Percentiles rank a stretch among this genome's conserved stretches.
These are phyloP conservation scores for Puccinia novopanici DNA, from an alignment of 1,284 basidiomycete genomes.

Conservation along the genomic window DNA sequence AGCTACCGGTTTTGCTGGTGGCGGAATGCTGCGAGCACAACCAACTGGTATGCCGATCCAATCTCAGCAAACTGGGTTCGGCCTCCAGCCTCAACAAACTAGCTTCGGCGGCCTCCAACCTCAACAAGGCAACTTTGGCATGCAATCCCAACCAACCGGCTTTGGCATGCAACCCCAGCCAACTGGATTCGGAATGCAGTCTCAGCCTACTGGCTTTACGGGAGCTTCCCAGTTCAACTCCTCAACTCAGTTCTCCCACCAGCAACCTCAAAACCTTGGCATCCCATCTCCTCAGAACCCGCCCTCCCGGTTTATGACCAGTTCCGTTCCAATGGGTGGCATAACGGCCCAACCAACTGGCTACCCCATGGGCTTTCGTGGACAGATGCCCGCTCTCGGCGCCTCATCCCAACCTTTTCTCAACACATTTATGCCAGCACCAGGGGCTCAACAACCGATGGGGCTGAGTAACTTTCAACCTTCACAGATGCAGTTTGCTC, in stretches of 20 bases:
- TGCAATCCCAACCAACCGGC: slow-evolving; percentile 30
- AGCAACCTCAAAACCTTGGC: slow-evolving; percentile 28
- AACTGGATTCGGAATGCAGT: slow-evolving; percentile 45
- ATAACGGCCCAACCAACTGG: slow-evolving; percentile 44
- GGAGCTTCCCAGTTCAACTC: background rate
- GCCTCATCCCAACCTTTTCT: slow-evolving; percentile 50
- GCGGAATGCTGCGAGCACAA: slow-evolving; percentile 39
- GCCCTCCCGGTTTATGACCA: slow-evolving; percentile 29
- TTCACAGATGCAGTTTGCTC: slow-evolving; percentile 51
- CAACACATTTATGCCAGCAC: slow-evolving; percentile 50
- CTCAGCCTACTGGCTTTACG: slow-evolving; percentile 45
- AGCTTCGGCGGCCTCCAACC: slow-evolving; percentile 35
- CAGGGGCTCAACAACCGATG: slow-evolving; percentile 39
- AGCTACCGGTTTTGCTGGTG: slow-evolving; percentile 40
- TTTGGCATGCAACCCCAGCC: slow-evolving; percentile 34
- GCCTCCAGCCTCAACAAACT: slow-evolving; percentile 40
- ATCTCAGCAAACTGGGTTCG: slow-evolving; percentile 32
- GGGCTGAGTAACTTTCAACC: slow-evolving; percentile 41
- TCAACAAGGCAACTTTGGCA: slow-evolving; percentile 36
- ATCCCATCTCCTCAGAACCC: slow-evolving; percentile 11
- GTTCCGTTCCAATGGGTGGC: slow-evolving; percentile 7
- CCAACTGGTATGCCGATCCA: slow-evolving; percentile 34
- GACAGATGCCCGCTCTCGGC: slow-evolving; percentile 45
- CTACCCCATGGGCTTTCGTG: slow-evolving; percentile 43
- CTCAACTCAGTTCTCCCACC: slow-evolving; percentile 36